Base-by-base conservation (phyloP, 176 grass and related monocot genomes). In the Alloteropsis semialata region DNA sequence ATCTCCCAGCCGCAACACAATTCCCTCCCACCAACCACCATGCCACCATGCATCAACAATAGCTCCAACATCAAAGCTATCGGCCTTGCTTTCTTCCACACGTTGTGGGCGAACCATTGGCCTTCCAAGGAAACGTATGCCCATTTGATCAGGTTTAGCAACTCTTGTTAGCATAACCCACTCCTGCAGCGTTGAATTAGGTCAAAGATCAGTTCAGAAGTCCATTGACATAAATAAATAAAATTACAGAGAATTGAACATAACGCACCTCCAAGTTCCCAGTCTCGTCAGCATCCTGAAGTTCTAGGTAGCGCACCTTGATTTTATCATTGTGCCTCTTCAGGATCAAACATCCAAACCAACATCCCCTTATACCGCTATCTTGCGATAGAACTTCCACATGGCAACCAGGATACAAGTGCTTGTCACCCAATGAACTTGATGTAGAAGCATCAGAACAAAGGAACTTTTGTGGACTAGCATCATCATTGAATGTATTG, bases 21-120 rank as follows among this genome's bases (percentile, higher is more conserved):
- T 91, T 68, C 96, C 96, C 90, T 95, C 96, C 96, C 96, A 98
- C 96, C 92, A 98, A 61, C 96, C 92, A 89, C 65, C 87, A 75
- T 93, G 89, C 92, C 89, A 95, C 92, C 89, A 91, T 36, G 89
- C 90, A 84, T 98, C 96, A 57, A 98, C 92, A 79, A 93, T 49
- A 68, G 87, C 44, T 53, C 96, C 96, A 87, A 84, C 43, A 48
- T 84, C 65, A 51, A 91, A 84, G 73, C 61, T 76, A n/a, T n/a
- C 24, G 1, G 36, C 27, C 78, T 85, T 71, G 21, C 46, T 78
- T 39, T 30, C 29, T 38, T 74, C 78, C 6, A 69, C 38, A 54
- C 65, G 76, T 15, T 72, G 42, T 19, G 96, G 96, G 42, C 96
- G 86, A 86, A 98, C 76, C 78, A 92, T 86, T 44, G 82, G 71